Evolutionary conservation across 345 rosid genomes (phyloP).

Genomic region (Syzygium oleosum): DNA sequence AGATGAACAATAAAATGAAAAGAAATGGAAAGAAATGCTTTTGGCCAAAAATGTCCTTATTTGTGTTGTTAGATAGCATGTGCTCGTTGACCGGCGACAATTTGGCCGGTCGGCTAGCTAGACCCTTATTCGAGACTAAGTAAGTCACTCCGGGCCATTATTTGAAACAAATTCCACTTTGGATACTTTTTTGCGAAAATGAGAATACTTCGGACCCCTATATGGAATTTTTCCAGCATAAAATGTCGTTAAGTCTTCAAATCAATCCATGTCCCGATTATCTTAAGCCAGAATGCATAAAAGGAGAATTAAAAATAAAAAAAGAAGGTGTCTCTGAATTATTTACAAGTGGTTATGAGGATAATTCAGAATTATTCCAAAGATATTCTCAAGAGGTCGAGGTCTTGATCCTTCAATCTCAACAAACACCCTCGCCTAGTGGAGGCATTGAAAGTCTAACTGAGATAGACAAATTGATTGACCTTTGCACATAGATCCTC

Average conservation of each 20-base stretch:
- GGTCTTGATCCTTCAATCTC: background rate
- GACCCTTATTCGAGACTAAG: no score
- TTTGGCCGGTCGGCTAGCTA: no score
- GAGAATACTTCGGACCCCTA: no score
- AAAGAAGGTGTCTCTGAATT: background rate
- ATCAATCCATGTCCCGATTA: background rate
- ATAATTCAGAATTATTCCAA: background rate
- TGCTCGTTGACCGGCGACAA: no score
- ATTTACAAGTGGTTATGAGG: background rate
- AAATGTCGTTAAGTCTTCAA: background rate
- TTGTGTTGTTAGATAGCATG: no score
- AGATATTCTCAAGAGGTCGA: background rate
- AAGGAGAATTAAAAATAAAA: background rate
- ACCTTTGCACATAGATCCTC: background rate
- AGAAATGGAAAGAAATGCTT: no score
- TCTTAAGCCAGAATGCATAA: background rate
- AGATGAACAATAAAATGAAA: no score
- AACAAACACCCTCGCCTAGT: background rate
- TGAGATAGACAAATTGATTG: background rate
- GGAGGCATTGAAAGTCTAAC: background rate
- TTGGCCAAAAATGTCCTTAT: no score
- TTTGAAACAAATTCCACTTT: no score
- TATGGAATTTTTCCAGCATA: no score
- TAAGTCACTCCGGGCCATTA: no score
- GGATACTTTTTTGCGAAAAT: no score